Percentiles rank a stretch among this genome's conserved stretches.
Evolutionary conservation across 495 filamentous ascomycete genomes (phyloP).

Genomic region (Sabuloglossum arenarium): DNA sequence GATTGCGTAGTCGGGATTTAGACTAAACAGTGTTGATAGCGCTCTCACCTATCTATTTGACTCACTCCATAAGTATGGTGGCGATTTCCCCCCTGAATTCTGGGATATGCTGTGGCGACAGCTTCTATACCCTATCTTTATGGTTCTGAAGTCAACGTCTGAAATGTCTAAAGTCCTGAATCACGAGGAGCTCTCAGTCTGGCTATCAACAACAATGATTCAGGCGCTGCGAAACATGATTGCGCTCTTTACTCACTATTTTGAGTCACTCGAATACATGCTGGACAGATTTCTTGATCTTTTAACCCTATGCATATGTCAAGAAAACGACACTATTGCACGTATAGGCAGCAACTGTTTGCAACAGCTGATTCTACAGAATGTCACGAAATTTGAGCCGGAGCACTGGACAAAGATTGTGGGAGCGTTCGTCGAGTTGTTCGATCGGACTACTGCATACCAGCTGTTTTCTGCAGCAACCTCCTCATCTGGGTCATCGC

Average conservation of each 20-base stretch:
- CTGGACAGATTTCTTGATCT: conserved; percentile 85
- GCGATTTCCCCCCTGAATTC: conserved; percentile 80
- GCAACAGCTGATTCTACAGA: conserved; percentile 88
- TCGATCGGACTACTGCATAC: conserved; percentile 81
- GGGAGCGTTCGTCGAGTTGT: conserved; percentile 83
- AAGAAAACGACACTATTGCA: conserved; percentile 97
- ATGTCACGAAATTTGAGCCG: conserved; percentile 70
- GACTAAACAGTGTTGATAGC: conserved; percentile 21
- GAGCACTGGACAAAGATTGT: conserved; percentile 91
- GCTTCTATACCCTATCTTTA: conserved; percentile 92
- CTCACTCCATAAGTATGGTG: conserved; percentile 69
- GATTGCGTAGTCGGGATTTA: background rate
- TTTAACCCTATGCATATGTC: conserved; percentile 86
- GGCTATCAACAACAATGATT: conserved; percentile 98
- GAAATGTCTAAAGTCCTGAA: conserved; percentile 88
- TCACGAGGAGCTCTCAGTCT: conserved; percentile 93
- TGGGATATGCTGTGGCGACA: conserved; percentile 98
- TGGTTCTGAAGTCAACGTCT: conserved; percentile 85
- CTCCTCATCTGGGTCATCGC: conserved; percentile 14
- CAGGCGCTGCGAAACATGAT: conserved; percentile 97
- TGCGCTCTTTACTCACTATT: conserved; percentile 94
- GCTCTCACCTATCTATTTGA: conserved; percentile 94
- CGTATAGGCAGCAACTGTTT: conserved; percentile 95
- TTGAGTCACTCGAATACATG: conserved; percentile 90
- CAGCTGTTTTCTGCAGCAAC: conserved; percentile 80